These are phyloP conservation scores for Atractiella rhizophila DNA, from an alignment of 768 basidiomycete genomes.

Conservation along the genomic window DNA sequence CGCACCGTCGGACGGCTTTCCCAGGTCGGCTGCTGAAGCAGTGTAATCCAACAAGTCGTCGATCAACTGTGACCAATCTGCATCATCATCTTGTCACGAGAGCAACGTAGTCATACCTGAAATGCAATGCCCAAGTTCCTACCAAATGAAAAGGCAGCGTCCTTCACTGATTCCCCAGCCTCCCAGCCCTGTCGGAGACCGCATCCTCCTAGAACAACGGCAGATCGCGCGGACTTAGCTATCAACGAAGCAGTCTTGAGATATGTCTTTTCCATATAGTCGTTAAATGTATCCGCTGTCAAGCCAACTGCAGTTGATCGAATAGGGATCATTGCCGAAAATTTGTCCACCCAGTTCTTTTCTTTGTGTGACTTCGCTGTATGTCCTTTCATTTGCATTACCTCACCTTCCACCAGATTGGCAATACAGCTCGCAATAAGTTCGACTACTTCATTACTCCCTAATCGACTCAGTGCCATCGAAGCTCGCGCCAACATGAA, in stretches of 20 bases:
- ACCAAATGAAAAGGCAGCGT: conserved; percentile 72
- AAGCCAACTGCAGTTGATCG: conserved; percentile 8
- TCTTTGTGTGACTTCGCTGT: conserved; percentile 15
- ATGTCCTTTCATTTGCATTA: conserved; percentile 39
- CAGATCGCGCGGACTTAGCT: conserved; percentile 61
- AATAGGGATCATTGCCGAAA: neutral
- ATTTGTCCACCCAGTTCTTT: conserved; percentile 1
- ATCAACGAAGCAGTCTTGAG: conserved; percentile 74
- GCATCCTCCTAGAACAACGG: conserved; percentile 66
- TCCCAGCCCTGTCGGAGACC: conserved; percentile 20
- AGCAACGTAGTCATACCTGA: conserved; percentile 34
- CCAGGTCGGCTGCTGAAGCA: conserved; percentile 43
- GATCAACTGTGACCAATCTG: conserved; percentile 36
- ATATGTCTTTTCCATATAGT: conserved; percentile 77
- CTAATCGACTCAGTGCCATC: conserved; percentile 61
- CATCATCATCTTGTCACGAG: neutral
- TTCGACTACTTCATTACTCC: conserved; percentile 72
- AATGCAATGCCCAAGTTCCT: conserved; percentile 83
- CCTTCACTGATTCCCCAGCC: conserved; percentile 59
- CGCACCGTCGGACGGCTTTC: conserved; percentile 63
- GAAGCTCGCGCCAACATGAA: conserved; percentile 80
- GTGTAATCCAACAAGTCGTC: conserved; percentile 91
- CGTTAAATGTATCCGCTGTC: conserved; percentile 24
- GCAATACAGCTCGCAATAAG: conserved; percentile 72
- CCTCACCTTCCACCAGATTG: conserved; percentile 90